A percentile compares a stretch with the other conserved stretches of the same genome.
phyloP scores from a whole-genome alignment of 2,329 filamentous ascomycete genomes.

The Raffaelea arxii region DNA sequence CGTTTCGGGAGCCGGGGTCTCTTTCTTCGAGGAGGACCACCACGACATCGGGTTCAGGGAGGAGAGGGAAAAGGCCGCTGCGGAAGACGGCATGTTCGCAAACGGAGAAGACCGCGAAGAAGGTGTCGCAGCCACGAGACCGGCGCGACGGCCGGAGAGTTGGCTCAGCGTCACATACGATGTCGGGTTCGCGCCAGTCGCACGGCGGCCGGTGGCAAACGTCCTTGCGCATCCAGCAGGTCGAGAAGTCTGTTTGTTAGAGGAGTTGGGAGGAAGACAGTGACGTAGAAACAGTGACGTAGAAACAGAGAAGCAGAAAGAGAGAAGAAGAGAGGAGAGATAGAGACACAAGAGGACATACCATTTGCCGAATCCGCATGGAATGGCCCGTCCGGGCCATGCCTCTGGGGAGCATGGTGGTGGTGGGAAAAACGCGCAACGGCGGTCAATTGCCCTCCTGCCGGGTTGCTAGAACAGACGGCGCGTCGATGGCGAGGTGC shows the following conservation, averaged over 20 bases:
- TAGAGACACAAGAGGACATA: conserved; percentile 14
- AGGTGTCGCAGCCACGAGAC: conserved; percentile 2
- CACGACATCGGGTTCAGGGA: conserved; percentile 3
- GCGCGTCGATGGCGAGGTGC: too few species aligned
- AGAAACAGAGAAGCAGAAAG: conserved; percentile 12
- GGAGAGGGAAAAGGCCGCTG: conserved; percentile 13
- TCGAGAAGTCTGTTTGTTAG: background rate
- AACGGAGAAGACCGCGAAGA: background rate
- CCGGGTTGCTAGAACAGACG: background rate
- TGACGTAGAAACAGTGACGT: conserved; percentile 1
- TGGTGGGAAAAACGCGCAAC: background rate
- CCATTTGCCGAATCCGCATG: conserved; percentile 28
- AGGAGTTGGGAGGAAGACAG: background rate
- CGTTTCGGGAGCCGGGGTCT: background rate
- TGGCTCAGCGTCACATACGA: background rate
- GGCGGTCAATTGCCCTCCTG: conserved; percentile 2
- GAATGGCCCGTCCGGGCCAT: conserved; percentile 35
- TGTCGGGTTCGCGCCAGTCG: background rate
- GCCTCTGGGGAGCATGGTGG: conserved; percentile 44
- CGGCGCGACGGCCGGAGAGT: conserved; percentile 5
- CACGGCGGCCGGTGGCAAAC: conserved; percentile 18
- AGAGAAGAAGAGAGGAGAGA: background rate
- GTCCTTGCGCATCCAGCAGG: conserved; percentile 1
- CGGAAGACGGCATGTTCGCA: conserved; percentile 2
- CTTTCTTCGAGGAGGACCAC: conserved; percentile 2